Evolutionary conservation across 352 stramenopile genomes (phyloP).

Genomic region (Globisporangium camurandrum): DNA sequence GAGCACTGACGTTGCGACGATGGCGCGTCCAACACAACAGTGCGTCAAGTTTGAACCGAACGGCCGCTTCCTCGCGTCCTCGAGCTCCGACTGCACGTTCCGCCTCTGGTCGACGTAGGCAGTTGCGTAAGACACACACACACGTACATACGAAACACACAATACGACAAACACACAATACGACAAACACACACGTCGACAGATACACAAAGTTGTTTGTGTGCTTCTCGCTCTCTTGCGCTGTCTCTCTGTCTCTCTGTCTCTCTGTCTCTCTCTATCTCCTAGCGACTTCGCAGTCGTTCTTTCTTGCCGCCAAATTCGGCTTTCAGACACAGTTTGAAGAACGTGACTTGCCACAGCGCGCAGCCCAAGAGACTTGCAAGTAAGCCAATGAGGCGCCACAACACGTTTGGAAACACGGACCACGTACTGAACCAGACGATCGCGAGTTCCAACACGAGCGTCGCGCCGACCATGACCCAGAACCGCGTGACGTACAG

Average conservation of each 20-base stretch:
- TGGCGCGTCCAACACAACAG: no score
- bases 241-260: conserved; percentile 6
- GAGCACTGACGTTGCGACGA: no score
- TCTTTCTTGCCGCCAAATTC: conserved; percentile 81
- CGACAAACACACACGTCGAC: no score
- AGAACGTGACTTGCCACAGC: conserved; percentile 63
- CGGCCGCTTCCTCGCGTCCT: conserved; percentile 85
- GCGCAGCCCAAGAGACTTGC: conserved; percentile 39
- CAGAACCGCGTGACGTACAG: conserved; percentile 70
- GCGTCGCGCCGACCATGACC: conserved; percentile 42
- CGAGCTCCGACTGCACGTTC: conserved; percentile 91
- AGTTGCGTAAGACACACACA: neutral
- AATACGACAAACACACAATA: no score
- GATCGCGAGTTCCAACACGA: conserved; percentile 48
- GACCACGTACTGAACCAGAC: conserved; percentile 78
- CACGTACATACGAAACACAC: no score
- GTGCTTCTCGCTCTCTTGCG: conserved; percentile 6
- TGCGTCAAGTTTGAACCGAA: conserved; percentile 87
- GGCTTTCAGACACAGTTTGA: conserved; percentile 54
- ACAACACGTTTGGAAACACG: conserved; percentile 71
- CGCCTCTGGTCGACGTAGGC: conserved; percentile 75
- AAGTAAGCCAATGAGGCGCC: conserved; percentile 58
- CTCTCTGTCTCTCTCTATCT: neutral
- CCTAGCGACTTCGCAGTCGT: conserved; percentile 54
- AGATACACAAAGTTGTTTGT: no score